These are phyloP conservation scores for Fusarium burgessii DNA, from an alignment of 2,329 filamentous ascomycete species.

Conservation along the genomic window DNA sequence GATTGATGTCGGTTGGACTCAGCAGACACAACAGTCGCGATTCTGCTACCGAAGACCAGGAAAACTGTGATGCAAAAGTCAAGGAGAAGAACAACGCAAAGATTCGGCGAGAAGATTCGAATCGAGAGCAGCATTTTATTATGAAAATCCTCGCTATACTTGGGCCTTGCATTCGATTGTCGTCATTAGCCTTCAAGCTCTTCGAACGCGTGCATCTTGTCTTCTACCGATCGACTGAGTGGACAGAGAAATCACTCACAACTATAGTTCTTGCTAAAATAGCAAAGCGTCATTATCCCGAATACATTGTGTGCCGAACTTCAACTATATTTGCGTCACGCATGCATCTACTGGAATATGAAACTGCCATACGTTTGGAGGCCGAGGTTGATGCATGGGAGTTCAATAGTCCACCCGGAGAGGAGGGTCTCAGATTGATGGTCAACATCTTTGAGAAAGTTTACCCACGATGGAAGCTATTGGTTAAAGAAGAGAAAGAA, in stretches of 20 bases:
- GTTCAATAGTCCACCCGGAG: constrained; percentile 76
- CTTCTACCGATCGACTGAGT: constrained; percentile 95
- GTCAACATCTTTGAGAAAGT: constrained; percentile 79
- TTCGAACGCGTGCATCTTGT: constrained; percentile 96
- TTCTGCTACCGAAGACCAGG: constrained; percentile 61
- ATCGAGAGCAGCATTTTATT: constrained; percentile 79
- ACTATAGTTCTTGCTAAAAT: constrained; percentile 95
- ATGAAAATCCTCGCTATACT: constrained; percentile 81
- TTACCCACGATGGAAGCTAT: constrained; percentile 81
- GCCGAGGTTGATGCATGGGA: constrained; percentile 87
- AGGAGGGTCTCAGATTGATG: constrained; percentile 74
- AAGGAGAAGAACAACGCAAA: constrained; percentile 7
- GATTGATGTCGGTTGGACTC: constrained; percentile 77
- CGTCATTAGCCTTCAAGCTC: constrained; percentile 76
- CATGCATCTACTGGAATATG: constrained; percentile 83
- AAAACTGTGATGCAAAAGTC: constrained; percentile 45
- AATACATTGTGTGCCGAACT: constrained; percentile 90
- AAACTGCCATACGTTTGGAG: constrained; percentile 85
- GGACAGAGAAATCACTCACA: constrained; percentile 96
- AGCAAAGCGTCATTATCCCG: constrained; percentile 85
- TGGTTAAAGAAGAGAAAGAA: constrained; percentile 78
- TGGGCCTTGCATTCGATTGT: constrained; percentile 87
- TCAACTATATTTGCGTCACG: constrained; percentile 88
- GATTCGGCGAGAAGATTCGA: constrained; percentile 57
- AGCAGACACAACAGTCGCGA: constrained; percentile 72